These are phyloP conservation scores for Thalassiosira sp. DNA, from an alignment of 352 stramenopile species.

Conservation along the genomic window DNA sequence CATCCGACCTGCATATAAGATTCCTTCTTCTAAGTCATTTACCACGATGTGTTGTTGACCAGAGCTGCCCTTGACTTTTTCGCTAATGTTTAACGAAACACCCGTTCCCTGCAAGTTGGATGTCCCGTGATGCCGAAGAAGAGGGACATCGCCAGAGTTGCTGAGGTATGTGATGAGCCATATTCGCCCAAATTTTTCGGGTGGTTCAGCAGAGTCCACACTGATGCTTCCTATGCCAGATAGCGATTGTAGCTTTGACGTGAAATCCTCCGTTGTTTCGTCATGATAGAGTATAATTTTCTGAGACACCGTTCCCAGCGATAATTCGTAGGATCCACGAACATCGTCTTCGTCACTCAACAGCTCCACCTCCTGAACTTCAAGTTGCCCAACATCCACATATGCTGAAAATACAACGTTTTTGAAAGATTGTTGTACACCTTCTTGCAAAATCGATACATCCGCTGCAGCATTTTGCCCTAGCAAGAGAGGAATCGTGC, in stretches of 20 bases:
- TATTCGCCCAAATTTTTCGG: conserved; percentile 29
- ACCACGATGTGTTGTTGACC: conserved; percentile 40
- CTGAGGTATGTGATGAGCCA: conserved; percentile 60
- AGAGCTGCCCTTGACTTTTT: conserved; percentile 48
- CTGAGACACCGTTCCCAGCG: conserved; percentile 42
- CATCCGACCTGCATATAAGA: conserved; percentile 86
- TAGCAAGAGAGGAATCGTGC: conserved; percentile 27
- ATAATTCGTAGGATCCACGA: conserved; percentile 72
- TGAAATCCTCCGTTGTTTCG: conserved; percentile 62
- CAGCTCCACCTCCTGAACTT: conserved; percentile 78
- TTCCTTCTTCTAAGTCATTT: conserved; percentile 43
- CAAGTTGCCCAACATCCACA: conserved; percentile 30
- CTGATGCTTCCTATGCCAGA: conserved; percentile 62
- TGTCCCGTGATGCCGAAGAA: conserved; percentile 50
- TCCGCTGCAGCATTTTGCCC: conserved; percentile 37
- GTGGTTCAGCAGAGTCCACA: conserved; percentile 34
- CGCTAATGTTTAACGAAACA: conserved; percentile 46
- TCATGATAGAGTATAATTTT: conserved; percentile 56
- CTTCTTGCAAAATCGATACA: conserved; percentile 47
- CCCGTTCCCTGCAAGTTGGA: conserved; percentile 45
- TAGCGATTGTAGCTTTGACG: conserved; percentile 69
- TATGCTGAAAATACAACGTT: conserved; percentile 50
- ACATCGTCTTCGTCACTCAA: conserved; percentile 63
- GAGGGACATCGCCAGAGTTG: conserved; percentile 61
- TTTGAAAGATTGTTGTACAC: conserved; percentile 63